Evolutionary conservation across 2,329 filamentous ascomycete genomes (phyloP).

Genomic region (Dactylellina cionopaga): DNA sequence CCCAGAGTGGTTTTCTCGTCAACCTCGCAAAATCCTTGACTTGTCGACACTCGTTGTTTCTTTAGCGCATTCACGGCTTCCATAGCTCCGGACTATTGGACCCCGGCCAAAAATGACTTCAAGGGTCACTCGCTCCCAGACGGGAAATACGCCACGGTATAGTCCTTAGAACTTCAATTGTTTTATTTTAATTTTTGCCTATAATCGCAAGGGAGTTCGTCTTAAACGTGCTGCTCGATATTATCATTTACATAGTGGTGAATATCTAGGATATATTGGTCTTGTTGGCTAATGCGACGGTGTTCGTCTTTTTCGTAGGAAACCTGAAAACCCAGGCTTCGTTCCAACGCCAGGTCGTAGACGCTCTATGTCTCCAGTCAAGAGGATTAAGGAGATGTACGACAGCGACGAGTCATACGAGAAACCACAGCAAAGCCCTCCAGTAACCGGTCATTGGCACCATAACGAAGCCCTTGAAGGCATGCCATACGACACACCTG

Average conservation of each 20-base stretch:
- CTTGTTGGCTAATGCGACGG: not conserved
- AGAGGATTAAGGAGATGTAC: conserved; percentile 58
- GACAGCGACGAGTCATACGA: conserved; percentile 59
- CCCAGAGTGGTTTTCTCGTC: conserved; percentile 11
- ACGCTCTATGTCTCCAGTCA: conserved; percentile 60
- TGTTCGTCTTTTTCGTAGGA: conserved; percentile 60
- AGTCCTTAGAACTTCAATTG: conserved; percentile 56
- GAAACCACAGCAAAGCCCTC: conserved; percentile 52
- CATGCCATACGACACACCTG: conserved; percentile 57
- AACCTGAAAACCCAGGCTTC: conserved; percentile 65
- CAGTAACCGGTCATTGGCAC: conserved; percentile 27
- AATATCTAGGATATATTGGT: too few species aligned
- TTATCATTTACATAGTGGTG: too few species aligned
- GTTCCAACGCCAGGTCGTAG: conserved; percentile 66
- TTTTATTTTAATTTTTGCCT: conserved; percentile 22
- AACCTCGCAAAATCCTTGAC: conserved; percentile 16
- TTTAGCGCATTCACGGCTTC: conserved; percentile 43
- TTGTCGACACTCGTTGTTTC: conserved; percentile 5
- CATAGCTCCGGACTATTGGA: conserved; percentile 35
- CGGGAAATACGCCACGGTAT: conserved; percentile 66
- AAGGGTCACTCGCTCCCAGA: conserved; percentile 64
- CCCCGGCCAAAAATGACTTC: conserved; percentile 39
- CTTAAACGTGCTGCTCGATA: not conserved
- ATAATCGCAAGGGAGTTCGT: not conserved
- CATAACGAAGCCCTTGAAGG: conserved; percentile 52